Evolutionary conservation across 441 rosid genomes (phyloP), one percentile per base, ranked within the genome.

Genomic region (Macaranga tanarius): DNA sequence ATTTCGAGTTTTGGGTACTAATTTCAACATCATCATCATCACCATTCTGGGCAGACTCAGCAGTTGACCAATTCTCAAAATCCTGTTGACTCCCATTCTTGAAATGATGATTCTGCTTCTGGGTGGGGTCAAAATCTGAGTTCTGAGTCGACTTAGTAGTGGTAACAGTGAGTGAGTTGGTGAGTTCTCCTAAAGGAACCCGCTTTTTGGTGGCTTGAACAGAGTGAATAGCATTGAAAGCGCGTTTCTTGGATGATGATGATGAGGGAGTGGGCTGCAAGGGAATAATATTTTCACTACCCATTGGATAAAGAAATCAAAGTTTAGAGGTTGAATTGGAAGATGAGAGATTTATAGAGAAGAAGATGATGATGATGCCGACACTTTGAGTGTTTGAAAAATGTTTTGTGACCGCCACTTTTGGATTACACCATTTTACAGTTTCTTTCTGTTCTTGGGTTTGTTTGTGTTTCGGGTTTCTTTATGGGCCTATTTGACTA

Each of bases 101-200:
- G 25, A 50, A 7, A 40, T 16, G 64, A 19, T 17, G 10, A 10
- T 16, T 8, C 17, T 52, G 40, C 23, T 17, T 52, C 10, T 28
- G 45, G 3, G 15, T 4, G 6, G 17, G 15, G 10, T 69, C 52
- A 13, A n/a, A 42, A 10, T 20, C 51, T 11, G 48, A 54, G 50
- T 56, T n/a, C 17, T 13, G 72, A n/a, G 48, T 69, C n/a, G 31
- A 65, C 40, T 48, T 25, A 10, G 42, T 15, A 26, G 61, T 11
- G 47, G 54, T 1, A 62, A 59, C 2, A 40, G 26, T 13, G 31
- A n/a, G 11, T n/a, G 51, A 54, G 52, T 75, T 63, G 48, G 77
- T 71, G 69, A 85, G 79, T 40, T 87, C 85, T 8, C 85, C 83
- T 5, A 85, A 79, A 45, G 76, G 83, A 34, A 73, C 83, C 72